Percentiles rank a stretch among this genome's conserved stretches.
Evolutionary conservation across 345 rosid genomes (phyloP).

Genomic region (Anacardium occidentale): DNA sequence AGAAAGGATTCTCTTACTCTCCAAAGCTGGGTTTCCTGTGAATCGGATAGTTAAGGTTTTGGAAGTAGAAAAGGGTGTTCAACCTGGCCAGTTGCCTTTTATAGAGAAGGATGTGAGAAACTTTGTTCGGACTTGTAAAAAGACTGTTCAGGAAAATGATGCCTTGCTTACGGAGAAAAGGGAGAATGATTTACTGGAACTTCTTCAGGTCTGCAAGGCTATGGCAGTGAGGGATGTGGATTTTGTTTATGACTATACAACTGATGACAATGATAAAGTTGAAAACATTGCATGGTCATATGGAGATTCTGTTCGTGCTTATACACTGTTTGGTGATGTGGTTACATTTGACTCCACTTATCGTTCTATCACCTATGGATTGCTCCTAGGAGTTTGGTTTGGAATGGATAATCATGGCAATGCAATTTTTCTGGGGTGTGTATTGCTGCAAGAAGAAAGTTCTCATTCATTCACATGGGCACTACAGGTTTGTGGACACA

Average conservation of each 20-base stretch:
- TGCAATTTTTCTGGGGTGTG: conserved; percentile 71
- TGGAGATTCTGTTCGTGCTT: conserved; percentile 63
- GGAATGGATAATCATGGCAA: conserved; percentile 76
- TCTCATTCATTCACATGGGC: conserved; percentile 79
- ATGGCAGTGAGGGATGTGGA: conserved; percentile 62
- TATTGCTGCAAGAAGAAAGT: conserved; percentile 78
- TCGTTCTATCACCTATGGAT: conserved; percentile 76
- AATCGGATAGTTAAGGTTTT: conserved; percentile 82
- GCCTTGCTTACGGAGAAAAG: conserved; percentile 72
- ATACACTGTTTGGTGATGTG: conserved; percentile 66
- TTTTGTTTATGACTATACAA: conserved; percentile 65
- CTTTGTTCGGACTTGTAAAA: conserved; percentile 82
- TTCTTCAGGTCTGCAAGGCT: conserved; percentile 70
- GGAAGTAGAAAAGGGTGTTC: conserved; percentile 87
- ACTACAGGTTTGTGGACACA: conserved; percentile 74
- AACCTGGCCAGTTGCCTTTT: conserved; percentile 79
- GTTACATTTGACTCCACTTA: conserved; percentile 72
- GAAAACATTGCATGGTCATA: conserved; percentile 87
- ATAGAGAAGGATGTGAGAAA: conserved; percentile 94
- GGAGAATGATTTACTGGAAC: conserved; percentile 68
- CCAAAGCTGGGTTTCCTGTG: conserved; percentile 92
- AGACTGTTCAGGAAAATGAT: conserved; percentile 81
- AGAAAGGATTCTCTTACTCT: conserved; percentile 79
- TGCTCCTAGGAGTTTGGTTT: conserved; percentile 78
- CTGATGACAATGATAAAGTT: conserved; percentile 65